Percentiles rank a stretch among this genome's conserved stretches.
These are phyloP conservation scores for Eucalyptus camaldulensis DNA, from an alignment of 345 rosid species.

Conservation along the genomic window DNA sequence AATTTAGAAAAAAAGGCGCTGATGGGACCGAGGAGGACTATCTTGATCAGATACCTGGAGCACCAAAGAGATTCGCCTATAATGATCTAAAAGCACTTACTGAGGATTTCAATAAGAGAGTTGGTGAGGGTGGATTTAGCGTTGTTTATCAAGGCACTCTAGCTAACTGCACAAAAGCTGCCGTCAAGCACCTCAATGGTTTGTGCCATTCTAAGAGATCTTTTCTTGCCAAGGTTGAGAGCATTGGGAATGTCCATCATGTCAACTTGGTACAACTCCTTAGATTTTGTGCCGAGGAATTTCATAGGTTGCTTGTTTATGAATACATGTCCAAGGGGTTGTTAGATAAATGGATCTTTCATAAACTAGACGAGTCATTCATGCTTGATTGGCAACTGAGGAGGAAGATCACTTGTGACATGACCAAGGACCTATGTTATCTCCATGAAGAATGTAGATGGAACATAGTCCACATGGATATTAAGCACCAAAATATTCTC, in stretches of 20 bases:
- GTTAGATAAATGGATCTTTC: neutral
- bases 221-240: neutral
- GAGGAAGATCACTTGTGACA: neutral
- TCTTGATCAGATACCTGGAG: neutral
- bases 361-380: neutral
- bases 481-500: neutral
- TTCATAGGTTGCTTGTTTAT: neutral
- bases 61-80: neutral
- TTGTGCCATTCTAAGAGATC: neutral
- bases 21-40: neutral
- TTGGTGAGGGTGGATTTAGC: neutral
- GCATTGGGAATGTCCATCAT: neutral
- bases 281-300: neutral
- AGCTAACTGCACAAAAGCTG: neutral
- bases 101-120: neutral
- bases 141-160: neutral
- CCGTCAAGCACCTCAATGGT: neutral
- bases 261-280: neutral
- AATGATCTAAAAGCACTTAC: neutral
- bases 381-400: neutral
- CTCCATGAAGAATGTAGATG: neutral
- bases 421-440: neutral
- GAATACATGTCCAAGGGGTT: slow-evolving; percentile 10
- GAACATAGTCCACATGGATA: neutral
- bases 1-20: neutral